phyloP scores from a whole-genome alignment of 148 eudicot genomes.

The Bassia scoparia region DNA sequence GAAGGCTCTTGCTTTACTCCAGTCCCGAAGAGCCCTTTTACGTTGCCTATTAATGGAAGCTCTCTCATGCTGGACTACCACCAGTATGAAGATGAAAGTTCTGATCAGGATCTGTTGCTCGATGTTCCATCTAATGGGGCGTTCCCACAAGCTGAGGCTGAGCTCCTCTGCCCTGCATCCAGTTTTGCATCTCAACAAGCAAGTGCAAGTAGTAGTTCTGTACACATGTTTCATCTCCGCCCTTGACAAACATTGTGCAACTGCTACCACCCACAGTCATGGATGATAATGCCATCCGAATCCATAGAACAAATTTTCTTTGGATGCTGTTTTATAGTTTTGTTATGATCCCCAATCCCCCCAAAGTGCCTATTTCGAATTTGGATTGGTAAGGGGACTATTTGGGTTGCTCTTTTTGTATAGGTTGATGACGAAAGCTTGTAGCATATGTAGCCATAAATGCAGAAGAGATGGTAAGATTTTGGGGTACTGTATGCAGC shows the following conservation, averaged over 20 bases:
- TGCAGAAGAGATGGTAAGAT: constrained; percentile 28
- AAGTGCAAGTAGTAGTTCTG: constrained; percentile 65
- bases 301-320: constrained; percentile 26
- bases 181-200: constrained; percentile 50
- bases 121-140: constrained; percentile 76
- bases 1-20: constrained; percentile 52
- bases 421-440: constrained; percentile 40
- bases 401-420: constrained; percentile 42
- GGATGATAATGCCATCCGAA: constrained; percentile 14
- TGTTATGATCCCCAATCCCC: constrained; percentile 17
- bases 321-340: constrained; percentile 29
- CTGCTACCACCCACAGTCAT: constrained; percentile 3
- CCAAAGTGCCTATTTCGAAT: constrained; percentile 36
- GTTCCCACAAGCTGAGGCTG: constrained; percentile 95
- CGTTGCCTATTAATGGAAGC: constrained; percentile 43
- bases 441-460: constrained; percentile 36
- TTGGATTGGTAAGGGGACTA: constrained; percentile 27
- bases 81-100: constrained; percentile 47
- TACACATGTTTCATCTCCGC: constrained; percentile 38
- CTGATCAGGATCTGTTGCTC: constrained; percentile 77
- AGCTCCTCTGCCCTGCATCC: constrained; percentile 61
- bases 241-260: constrained; percentile 33
- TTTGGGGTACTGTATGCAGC: constrained; percentile 26
- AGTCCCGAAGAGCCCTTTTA: constrained; percentile 42
- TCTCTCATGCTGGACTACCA: constrained; percentile 55